These are phyloP conservation scores for Spinacia oleracea DNA, from an alignment of 179 eudicot species.

Conservation along the genomic window DNA sequence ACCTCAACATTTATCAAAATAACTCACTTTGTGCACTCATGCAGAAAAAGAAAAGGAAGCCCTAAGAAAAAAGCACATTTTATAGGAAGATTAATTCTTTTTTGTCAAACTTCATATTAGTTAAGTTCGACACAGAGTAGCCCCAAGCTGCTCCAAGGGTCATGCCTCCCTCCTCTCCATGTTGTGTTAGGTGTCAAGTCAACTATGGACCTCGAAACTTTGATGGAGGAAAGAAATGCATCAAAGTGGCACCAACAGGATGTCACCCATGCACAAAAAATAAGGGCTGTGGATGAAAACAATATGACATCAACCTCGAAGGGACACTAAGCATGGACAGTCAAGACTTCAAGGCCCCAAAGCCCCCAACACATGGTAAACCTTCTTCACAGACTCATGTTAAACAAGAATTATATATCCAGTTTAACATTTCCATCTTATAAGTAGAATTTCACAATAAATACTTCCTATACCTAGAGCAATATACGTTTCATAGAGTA, in stretches of 20 bases:
- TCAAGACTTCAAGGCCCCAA: not conserved
- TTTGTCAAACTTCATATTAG: not conserved
- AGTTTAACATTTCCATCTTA: not conserved
- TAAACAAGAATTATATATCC: not conserved
- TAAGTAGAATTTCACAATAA: not conserved
- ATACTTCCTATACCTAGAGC: not conserved
- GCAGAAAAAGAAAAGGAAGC: not conserved
- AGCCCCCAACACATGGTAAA: conserved; percentile 7
- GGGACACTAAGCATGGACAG: not conserved
- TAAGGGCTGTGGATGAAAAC: not conserved
- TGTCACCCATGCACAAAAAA: not conserved
- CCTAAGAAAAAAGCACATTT: not conserved
- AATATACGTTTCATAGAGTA: conserved; percentile 6
- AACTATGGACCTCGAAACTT: not conserved
- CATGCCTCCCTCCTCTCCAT: not conserved
- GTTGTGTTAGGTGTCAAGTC: not conserved
- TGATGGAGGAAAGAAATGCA: not conserved
- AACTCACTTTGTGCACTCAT: not conserved
- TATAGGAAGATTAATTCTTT: not conserved
- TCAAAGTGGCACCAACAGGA: not conserved
- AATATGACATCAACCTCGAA: not conserved
- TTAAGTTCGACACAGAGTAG: not conserved
- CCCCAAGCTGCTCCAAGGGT: not conserved
- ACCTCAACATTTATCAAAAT: not conserved
- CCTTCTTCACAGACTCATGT: not conserved